Percentiles rank a stretch among this genome's conserved stretches.
phyloP scores from a whole-genome alignment of 176 grass and related monocot species.

The Triticum turgidum region DNA sequence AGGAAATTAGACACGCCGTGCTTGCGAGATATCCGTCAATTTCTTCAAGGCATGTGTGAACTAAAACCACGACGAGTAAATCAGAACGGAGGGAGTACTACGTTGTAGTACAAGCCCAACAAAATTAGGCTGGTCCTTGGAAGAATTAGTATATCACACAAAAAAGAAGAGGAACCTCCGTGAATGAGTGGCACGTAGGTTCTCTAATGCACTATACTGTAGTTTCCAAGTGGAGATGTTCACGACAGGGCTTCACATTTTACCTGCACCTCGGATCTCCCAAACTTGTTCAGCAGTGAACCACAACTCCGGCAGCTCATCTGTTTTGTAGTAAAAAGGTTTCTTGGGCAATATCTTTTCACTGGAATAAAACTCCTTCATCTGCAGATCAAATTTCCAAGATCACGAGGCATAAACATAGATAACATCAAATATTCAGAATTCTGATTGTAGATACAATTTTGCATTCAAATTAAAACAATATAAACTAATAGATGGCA shows the following conservation, averaged over 20 bases:
- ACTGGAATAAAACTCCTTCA: slow-evolving; percentile 76
- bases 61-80: too few relatives aligned
- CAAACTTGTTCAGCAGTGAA: slow-evolving; percentile 81
- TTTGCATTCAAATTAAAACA: too few relatives aligned
- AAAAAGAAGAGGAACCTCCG: neutral
- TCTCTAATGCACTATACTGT: neutral
- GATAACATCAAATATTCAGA: neutral
- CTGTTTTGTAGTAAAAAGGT: slow-evolving; percentile 87
- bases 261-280: slow-evolving; percentile 92
- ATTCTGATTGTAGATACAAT: neutral
- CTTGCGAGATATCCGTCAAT: neutral
- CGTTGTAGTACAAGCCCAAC: neutral
- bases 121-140: neutral
- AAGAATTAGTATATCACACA: neutral
- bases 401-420: neutral
- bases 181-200: neutral
- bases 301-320: slow-evolving; percentile 79
- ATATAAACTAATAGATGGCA: too few relatives aligned
- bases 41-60: neutral
- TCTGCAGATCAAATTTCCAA: slow-evolving; percentile 36
- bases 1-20: neutral
- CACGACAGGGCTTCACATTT: slow-evolving; percentile 4
- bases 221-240: slow-evolving; percentile 1
- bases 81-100: neutral
- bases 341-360: slow-evolving; percentile 84